Conservation (phyloP, 495 filamentous ascomycete species). For the Neurospora discreta region DNA sequence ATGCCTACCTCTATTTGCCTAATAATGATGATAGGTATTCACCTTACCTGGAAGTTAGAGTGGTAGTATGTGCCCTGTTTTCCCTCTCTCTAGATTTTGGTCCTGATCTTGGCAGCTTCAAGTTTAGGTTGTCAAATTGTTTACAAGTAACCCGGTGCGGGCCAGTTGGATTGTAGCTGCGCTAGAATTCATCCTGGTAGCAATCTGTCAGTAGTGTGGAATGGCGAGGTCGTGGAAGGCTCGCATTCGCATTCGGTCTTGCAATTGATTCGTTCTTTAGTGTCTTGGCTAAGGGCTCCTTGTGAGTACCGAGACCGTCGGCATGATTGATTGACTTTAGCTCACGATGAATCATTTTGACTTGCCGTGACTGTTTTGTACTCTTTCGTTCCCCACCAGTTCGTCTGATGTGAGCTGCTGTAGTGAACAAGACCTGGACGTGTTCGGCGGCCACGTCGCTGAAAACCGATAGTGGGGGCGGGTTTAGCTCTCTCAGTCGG, state of each 20-base stretch:
- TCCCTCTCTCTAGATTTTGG: neutral
- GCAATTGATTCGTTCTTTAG: neutral
- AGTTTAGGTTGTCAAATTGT: too few relatives aligned
- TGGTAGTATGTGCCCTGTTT: neutral
- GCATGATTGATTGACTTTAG: too few relatives aligned
- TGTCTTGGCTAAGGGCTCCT: neutral
- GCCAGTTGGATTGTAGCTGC: too few relatives aligned
- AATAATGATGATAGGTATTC: too few relatives aligned
- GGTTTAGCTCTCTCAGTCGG: neutral
- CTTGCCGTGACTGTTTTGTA: neutral
- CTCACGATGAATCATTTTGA: neutral
- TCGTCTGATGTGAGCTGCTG: neutral
- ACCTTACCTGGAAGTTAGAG: neutral
- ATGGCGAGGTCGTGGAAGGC: neutral
- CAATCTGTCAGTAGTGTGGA: neutral
- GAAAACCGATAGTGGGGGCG: neutral
- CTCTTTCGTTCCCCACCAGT: neutral
- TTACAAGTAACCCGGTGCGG: too few relatives aligned
- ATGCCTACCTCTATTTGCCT: neutral
- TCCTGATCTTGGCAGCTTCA: neutral
- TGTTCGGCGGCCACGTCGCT: neutral
- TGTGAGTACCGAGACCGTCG: too few relatives aligned
- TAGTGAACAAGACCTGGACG: too few relatives aligned
- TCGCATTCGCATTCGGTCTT: neutral
- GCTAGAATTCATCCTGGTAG: neutral